These are phyloP conservation scores for Candida succiphila DNA, from an alignment of 805 yeast genomes.

Conservation along the genomic window DNA sequence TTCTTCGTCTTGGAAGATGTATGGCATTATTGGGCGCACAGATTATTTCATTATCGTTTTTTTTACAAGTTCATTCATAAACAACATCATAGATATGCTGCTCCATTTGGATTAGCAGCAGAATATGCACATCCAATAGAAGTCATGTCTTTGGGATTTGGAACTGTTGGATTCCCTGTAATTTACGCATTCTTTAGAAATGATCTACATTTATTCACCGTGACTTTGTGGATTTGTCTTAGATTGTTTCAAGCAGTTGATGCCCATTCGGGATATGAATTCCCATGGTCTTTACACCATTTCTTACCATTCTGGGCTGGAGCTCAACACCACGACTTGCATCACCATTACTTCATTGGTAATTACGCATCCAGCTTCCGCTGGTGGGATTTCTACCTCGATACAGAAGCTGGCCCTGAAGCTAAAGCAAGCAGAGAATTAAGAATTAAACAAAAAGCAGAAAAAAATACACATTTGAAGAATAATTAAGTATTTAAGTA, in stretches of 20 bases:
- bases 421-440: constrained; percentile 38
- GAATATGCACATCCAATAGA: constrained; percentile 55
- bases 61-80: constrained; percentile 50
- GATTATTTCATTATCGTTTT: constrained; percentile 45
- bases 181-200: constrained; percentile 38
- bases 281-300: constrained; percentile 50
- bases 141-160: constrained; percentile 46
- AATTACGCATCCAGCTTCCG: constrained; percentile 48
- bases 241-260: constrained; percentile 52
- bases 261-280: constrained; percentile 52
- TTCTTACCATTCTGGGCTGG: constrained; percentile 59
- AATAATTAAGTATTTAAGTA: no score
- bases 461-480: constrained; percentile 13
- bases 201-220: constrained; percentile 42
- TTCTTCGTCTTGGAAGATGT: constrained; percentile 46
- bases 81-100: constrained; percentile 52
- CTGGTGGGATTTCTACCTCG: constrained; percentile 45
- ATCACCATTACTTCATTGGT: constrained; percentile 52
- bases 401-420: constrained; percentile 47
- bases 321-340: constrained; percentile 53
- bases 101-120: constrained; percentile 54
- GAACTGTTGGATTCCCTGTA: constrained; percentile 53
- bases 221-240: constrained; percentile 40
- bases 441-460: constrained; percentile 32
- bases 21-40: constrained; percentile 55